A percentile compares a stretch with the other conserved stretches of the same genome.
phyloP scores from a whole-genome alignment of 345 rosid species.

The Brassica cretica region DNA sequence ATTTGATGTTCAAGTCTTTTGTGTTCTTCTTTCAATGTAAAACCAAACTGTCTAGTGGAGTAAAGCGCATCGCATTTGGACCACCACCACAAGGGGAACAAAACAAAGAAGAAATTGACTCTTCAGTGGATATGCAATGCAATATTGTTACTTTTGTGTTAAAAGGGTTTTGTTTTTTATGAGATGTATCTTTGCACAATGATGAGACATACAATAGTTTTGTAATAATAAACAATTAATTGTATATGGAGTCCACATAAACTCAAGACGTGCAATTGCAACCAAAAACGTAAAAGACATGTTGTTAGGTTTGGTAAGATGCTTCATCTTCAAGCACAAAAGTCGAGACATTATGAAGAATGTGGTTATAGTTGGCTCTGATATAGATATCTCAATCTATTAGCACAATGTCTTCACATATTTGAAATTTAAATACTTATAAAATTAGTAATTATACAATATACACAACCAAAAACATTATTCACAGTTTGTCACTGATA shows the following conservation, averaged over 20 bases:
- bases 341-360: slow-evolving; percentile 1
- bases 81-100: slow-evolving; percentile 16
- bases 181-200: slow-evolving; percentile 14
- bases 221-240: background rate
- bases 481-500: background rate
- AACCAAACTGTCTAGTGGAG: slow-evolving; percentile 16
- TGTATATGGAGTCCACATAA: slow-evolving; percentile 15
- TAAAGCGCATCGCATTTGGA: slow-evolving; percentile 10
- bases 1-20: too few relatives aligned
- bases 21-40: too few relatives aligned
- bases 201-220: slow-evolving; percentile 4
- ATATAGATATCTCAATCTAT: background rate
- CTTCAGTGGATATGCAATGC: background rate
- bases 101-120: background rate
- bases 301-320: slow-evolving; percentile 17
- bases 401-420: background rate
- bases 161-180: slow-evolving; percentile 8
- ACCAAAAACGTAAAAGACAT: slow-evolving; percentile 12
- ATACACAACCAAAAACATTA: background rate
- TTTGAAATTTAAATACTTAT: background rate
- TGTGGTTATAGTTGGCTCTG: slow-evolving; percentile 12
- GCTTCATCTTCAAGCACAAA: background rate
- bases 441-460: background rate
- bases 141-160: background rate
- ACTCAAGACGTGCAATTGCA: background rate